phyloP scores from a whole-genome alignment of 2,329 filamentous ascomycete genomes.

The Bimuria novae-zelandiae region DNA sequence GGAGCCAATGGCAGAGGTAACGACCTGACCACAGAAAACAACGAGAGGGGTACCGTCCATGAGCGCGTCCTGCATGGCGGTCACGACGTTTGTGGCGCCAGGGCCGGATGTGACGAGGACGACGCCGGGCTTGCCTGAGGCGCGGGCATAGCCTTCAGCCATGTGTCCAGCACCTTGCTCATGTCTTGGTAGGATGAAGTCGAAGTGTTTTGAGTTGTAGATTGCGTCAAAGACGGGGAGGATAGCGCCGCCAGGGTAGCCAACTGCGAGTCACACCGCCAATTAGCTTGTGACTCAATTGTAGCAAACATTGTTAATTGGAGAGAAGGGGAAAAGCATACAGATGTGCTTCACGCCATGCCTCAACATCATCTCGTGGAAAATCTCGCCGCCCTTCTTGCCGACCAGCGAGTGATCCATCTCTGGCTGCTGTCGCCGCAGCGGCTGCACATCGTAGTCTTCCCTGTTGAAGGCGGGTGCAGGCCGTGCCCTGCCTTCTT shows the following conservation, averaged over 20 bases:
- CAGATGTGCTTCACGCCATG: slow-evolving; percentile 92
- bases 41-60: slow-evolving; percentile 96
- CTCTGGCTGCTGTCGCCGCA: slow-evolving; percentile 53
- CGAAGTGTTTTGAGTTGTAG: slow-evolving; percentile 95
- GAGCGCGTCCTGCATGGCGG: slow-evolving; percentile 93
- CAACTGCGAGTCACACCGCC: slow-evolving; percentile 48
- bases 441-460: slow-evolving; percentile 51
- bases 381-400: slow-evolving; percentile 93
- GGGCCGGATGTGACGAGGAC: slow-evolving; percentile 96
- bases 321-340: slow-evolving; percentile 56
- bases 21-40: slow-evolving; percentile 93
- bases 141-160: slow-evolving; percentile 95
- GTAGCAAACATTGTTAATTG: not conserved
- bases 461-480: slow-evolving; percentile 58
- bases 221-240: slow-evolving; percentile 98
- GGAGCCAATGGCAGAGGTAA: slow-evolving; percentile 86
- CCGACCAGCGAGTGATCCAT: slow-evolving; percentile 76
- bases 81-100: slow-evolving; percentile 94
- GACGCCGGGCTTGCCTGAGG: slow-evolving; percentile 90
- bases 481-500: slow-evolving; percentile 42
- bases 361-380: slow-evolving; percentile 98
- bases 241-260: slow-evolving; percentile 92
- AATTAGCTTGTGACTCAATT: slow-evolving; percentile 12
- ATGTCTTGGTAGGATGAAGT: slow-evolving; percentile 93
- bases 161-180: slow-evolving; percentile 98